Percentiles rank a stretch among this genome's conserved stretches.
Conservation (phyloP, 176 grass and related monocot species). For the Cocos nucifera region DNA sequence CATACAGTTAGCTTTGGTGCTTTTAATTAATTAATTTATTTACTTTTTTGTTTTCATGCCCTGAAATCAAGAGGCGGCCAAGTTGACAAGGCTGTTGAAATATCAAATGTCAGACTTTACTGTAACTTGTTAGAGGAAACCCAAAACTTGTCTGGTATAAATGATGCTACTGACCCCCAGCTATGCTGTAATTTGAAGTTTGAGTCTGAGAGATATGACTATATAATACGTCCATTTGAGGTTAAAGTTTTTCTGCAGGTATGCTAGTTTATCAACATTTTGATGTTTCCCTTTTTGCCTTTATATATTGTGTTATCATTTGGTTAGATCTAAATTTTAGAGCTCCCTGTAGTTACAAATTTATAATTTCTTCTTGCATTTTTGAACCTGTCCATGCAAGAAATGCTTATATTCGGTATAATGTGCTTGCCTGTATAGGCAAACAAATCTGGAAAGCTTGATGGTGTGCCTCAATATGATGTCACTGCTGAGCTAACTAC, state of each 20-base stretch:
- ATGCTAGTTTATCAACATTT: conserved; percentile 25
- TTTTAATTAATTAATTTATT: conserved; percentile 4
- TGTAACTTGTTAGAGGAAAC: conserved; percentile 51
- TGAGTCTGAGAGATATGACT: conserved; percentile 55
- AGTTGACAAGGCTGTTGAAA: conserved; percentile 85
- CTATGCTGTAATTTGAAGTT: conserved; percentile 29
- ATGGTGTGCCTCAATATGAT: conserved; percentile 78
- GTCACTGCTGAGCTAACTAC: conserved; percentile 60
- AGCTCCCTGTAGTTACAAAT: conserved; percentile 12
- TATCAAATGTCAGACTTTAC: conserved; percentile 73
- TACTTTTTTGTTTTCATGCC: conserved; percentile 32
- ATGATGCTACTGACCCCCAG: conserved; percentile 29
- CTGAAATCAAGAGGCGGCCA: conserved; percentile 62
- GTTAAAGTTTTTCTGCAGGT: conserved; percentile 68
- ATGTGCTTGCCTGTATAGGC: conserved; percentile 34
- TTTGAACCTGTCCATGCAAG: not conserved
- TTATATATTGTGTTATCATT: conserved; percentile 5
- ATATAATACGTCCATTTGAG: conserved; percentile 76
- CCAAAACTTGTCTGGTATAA: conserved; percentile 34
- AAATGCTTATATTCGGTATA: conserved; percentile 8
- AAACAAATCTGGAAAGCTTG: conserved; percentile 70
- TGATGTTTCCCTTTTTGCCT: conserved; percentile 17
- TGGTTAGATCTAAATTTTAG: not conserved
- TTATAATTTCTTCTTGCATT: conserved; percentile 9
- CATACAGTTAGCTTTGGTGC: not conserved